phyloP scores from a whole-genome alignment of 371 early-diverging fungal species.

The Mucor ambiguus region DNA sequence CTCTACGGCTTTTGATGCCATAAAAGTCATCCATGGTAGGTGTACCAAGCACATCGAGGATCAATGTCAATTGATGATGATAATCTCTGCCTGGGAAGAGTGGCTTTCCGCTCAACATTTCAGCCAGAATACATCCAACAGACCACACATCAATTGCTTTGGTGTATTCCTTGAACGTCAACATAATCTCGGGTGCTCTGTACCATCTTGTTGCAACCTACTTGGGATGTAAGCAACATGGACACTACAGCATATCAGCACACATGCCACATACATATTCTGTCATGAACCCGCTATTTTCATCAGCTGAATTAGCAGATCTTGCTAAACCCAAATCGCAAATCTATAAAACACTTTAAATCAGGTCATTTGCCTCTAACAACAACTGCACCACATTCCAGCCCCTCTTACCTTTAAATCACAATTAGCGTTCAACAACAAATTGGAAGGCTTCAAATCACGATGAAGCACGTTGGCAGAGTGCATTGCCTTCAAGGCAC shows the following conservation, averaged over 20 bases:
- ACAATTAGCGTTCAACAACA: constrained; percentile 97
- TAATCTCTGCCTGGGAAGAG: constrained; percentile 93
- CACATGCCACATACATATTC: constrained; percentile 68
- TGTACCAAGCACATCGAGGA: constrained; percentile 96
- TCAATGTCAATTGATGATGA: constrained; percentile 97
- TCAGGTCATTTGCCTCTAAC: too few species aligned
- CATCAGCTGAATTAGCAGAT: constrained; percentile 86
- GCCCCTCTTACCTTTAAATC: constrained; percentile 76
- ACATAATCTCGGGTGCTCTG: constrained; percentile 98
- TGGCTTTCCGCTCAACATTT: constrained; percentile 90
- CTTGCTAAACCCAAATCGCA: constrained; percentile 96
- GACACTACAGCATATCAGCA: neutral
- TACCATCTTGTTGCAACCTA: constrained; percentile 96
- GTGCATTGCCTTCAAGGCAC: constrained; percentile 98
- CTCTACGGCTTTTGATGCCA: constrained; percentile 80
- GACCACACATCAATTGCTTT: constrained; percentile 99
- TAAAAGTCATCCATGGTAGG: constrained; percentile 90
- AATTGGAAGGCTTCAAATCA: constrained; percentile 96
- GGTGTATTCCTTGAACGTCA: constrained; percentile 93
- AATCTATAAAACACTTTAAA: constrained; percentile 50
- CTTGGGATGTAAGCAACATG: neutral
- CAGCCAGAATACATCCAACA: constrained; percentile 97
- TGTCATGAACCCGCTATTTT: constrained; percentile 93
- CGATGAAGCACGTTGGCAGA: constrained; percentile 97
- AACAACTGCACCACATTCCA: neutral